Evolutionary conservation across 2,329 filamentous ascomycete genomes (phyloP), one percentile per base, ranked within the genome.

Genomic region (Cylindrodendrum hubeiense): DNA sequence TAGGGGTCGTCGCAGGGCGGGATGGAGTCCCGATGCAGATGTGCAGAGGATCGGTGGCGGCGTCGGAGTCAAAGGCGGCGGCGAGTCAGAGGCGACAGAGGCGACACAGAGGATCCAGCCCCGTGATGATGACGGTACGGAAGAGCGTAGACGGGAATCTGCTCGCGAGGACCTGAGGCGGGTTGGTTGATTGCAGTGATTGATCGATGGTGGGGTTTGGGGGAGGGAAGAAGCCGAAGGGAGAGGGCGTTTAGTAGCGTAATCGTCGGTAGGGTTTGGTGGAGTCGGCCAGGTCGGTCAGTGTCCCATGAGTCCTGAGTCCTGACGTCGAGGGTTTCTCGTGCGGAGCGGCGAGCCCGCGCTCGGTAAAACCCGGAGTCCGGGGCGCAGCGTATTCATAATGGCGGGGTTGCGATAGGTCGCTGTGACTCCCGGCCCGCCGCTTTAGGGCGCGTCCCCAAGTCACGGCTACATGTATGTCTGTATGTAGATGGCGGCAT

Each of bases 381-480:
- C 49, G 66, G 68, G 73, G 61, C 53, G 46, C 50, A 34, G 51
- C 49, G 58, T 44, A 59, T 51, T 63, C 63, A 64, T 75, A 80
- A 81, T 80, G 70, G 75, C 74, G 75, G 76, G 76, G 76, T 74
- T 71, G 54, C 73, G 65, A 80, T 79, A 77, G 77, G 76, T 67
- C 66, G 52, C 60, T 50, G 41, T 30, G 37, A 30, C 39, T 5
- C 17, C n/a, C 22, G 46, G 26, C 30, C 52, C 52, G 62, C 67
- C 56, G 70, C 67, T 72, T 70, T 69, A 68, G 61, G n/a, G 17
- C 19, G 21, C 34, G 15, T 10, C 10, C n/a, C 13, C 19, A 7
- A 6, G 44, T 8, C 28, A 8, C 12, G 3, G 28, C 12, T 30
- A n/a, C n/a, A n/a, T n/a, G n/a, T n/a, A n/a, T n/a, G n/a, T n/a